Conservation (phyloP, 768 basidiomycete species). For the Tricholoma matsutake region DNA sequence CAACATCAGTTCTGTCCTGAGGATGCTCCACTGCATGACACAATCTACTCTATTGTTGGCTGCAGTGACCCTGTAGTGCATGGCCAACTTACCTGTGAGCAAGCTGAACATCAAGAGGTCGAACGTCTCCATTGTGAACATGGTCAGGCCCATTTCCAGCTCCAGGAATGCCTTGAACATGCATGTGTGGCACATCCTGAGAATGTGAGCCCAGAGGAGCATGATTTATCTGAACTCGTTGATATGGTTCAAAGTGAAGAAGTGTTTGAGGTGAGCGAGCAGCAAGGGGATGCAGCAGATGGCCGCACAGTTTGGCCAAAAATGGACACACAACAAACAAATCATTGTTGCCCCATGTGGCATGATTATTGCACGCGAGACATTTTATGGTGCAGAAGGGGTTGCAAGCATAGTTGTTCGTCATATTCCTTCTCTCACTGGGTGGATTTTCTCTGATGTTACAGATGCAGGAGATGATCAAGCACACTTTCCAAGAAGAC, state of each 20-base stretch:
- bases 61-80: no score
- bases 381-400: conserved; percentile 30
- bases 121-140: no score
- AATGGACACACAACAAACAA: no score
- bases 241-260: background rate
- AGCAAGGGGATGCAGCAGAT: background rate
- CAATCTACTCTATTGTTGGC: no score
- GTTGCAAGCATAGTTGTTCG: background rate
- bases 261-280: no score
- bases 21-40: no score
- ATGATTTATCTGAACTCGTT: background rate
- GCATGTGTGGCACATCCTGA: background rate
- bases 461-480: conserved; percentile 12
- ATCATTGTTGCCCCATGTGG: no score
- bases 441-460: background rate
- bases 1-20: background rate
- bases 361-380: conserved; percentile 26
- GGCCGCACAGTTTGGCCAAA: background rate
- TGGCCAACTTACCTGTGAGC: no score
- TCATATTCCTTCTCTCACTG: conserved; percentile 21
- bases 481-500: no score
- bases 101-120: no score
- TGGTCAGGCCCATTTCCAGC: conserved; percentile 26
- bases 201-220: background rate
- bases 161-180: conserved; percentile 10